phyloP scores from a whole-genome alignment of 805 yeast species.

The Ogataea nitratoaversa region DNA sequence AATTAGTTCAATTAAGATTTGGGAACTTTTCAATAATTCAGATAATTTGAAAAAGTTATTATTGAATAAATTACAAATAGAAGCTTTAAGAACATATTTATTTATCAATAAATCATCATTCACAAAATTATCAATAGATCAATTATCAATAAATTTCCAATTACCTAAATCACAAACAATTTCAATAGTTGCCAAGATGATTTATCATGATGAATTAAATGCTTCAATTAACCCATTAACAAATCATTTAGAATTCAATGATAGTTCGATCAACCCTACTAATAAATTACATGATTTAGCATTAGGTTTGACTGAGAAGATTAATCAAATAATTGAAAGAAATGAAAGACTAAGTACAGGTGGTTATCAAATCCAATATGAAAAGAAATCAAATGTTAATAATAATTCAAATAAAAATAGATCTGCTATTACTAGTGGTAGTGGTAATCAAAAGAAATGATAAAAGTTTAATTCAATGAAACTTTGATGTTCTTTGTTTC shows the following conservation, averaged over 20 bases:
- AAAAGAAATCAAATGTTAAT: slow-evolving; percentile 19
- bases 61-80: slow-evolving; percentile 74
- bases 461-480: too few species aligned
- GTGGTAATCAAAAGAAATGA: slow-evolving; percentile 1
- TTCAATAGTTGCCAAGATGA: slow-evolving; percentile 68
- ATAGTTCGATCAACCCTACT: slow-evolving; percentile 61
- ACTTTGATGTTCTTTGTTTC: too few species aligned
- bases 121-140: slow-evolving; percentile 64
- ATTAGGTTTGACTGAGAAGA: slow-evolving; percentile 76
- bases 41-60: slow-evolving; percentile 69
- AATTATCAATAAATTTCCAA: slow-evolving; percentile 64
- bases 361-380: slow-evolving; percentile 48
- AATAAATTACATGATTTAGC: slow-evolving; percentile 84
- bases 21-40: slow-evolving; percentile 75
- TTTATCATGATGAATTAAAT: slow-evolving; percentile 69
- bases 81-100: slow-evolving; percentile 89
- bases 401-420: slow-evolving; percentile 1
- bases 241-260: slow-evolving; percentile 59
- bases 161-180: slow-evolving; percentile 52
- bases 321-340: slow-evolving; percentile 71
- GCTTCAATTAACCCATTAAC: slow-evolving; percentile 72
- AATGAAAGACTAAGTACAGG: slow-evolving; percentile 80
- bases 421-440: neutral
- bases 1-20: slow-evolving; percentile 73
- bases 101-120: slow-evolving; percentile 78